Conservation (phyloP, 208 protist genomes). For the Novymonas esmeraldas region DNA sequence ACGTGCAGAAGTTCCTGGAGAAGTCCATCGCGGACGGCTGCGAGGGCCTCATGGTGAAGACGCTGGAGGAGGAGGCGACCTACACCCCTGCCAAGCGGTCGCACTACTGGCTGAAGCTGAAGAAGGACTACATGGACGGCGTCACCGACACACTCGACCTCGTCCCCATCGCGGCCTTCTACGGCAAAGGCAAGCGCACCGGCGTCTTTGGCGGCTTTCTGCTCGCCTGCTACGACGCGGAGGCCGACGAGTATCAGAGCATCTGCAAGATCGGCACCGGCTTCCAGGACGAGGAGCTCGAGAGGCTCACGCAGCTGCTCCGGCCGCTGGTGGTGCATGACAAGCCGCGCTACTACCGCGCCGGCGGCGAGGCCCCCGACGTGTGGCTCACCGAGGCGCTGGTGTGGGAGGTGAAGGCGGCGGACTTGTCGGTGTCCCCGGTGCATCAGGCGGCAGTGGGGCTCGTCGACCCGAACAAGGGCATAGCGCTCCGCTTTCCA, state of each 20-base stretch:
- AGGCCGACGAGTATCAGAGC: constrained; percentile 97
- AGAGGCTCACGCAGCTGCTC: constrained; percentile 68
- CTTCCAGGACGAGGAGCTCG: constrained; percentile 95
- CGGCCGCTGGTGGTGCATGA: constrained; percentile 54
- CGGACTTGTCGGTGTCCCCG: constrained; percentile 98
- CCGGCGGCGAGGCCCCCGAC: constrained; percentile 81
- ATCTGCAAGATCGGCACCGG: constrained; percentile 99
- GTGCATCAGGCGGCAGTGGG: constrained; percentile 95
- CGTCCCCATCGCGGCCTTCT: constrained; percentile 98
- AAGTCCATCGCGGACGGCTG: constrained; percentile 90
- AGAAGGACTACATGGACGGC: constrained; percentile 99
- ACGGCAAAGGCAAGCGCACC: constrained; percentile 98
- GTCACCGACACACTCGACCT: constrained; percentile 99
- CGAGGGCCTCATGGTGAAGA: constrained; percentile 99
- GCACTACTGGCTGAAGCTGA: constrained; percentile 98
- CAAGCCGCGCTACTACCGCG: constrained; percentile 85
- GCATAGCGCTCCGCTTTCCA: constrained; percentile 99
- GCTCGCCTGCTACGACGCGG: constrained; percentile 97
- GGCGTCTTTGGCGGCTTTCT: constrained; percentile 98
- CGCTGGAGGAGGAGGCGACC: constrained; percentile 88
- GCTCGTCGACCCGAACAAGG: constrained; percentile 86
- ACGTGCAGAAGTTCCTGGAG: constrained; percentile 96
- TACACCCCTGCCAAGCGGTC: constrained; percentile 98
- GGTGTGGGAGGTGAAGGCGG: constrained; percentile 99
- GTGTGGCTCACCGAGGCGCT: constrained; percentile 96